Base-by-base conservation (phyloP, 768 basidiomycete genomes). In the Chlorophyllum brunneum region DNA sequence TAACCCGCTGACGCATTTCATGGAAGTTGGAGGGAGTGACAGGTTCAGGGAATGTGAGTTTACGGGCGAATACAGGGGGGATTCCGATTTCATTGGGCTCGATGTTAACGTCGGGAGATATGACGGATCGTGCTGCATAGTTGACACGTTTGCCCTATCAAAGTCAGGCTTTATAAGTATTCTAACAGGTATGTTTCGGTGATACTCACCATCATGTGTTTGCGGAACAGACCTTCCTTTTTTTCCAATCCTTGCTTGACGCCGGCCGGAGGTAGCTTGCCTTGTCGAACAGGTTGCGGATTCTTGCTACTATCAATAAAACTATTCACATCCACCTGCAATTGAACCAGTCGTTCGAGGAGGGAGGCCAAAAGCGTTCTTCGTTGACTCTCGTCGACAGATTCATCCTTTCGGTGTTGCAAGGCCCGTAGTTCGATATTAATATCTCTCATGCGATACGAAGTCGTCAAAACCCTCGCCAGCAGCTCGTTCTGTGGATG, bases 61-160 rank as follows among this genome's bases (percentile, higher is more conserved):
- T 98, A 61, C 86, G 81, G 1, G 97, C 97, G 65, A 99, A 99
- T 44, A 98, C 89, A 26, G 97, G 97, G 5, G 97, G 97, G 23
- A 99, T 83, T 34, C 97, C 97, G 51, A 99, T 99, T 69, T 99
- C 97, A 66, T 92, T 95, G 26, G 97, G 92, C 69, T 99, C 97
- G 59, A 99, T 98, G 69, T 98, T 98, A 61, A 98, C 90, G 64
- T 99, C 97, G 9, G 97, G 97, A 15, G 97, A 99, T 59, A 99
- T 99, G 64, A 99, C 97, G n/a, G 97, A 99, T 57, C 97, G 94
- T 18, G 97, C 97, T 36, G 97, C 95, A 66, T 95, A 97, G 68
- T 99, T 98, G 56, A 99, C 97, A 63, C 97, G 94, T 76, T 99
- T 99, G 8, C 97, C 97, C 95, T 98, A 45, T 5, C 16, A 31